Percentiles rank a stretch among this genome's conserved stretches.
Conservation (phyloP, 2,329 filamentous ascomycete species). For the Emydomyces testavorans region DNA sequence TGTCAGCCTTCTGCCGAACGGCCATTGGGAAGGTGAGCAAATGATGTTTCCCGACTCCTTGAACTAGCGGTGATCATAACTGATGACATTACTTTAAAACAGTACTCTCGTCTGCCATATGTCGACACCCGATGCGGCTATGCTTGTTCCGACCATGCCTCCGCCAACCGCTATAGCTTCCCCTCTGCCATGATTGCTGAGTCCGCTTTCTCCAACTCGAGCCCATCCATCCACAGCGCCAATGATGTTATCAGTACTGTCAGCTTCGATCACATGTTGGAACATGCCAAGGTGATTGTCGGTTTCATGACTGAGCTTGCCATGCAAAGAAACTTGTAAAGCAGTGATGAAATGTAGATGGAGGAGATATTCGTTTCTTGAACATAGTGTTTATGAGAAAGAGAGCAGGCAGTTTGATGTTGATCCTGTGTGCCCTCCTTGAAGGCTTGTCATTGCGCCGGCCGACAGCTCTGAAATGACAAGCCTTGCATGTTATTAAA, state of each 20-base stretch:
- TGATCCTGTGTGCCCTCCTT: not conserved
- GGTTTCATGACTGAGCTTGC: conserved; percentile 75
- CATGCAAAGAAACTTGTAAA: conserved; percentile 32
- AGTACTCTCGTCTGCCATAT: conserved; percentile 82
- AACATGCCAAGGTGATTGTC: conserved; percentile 76
- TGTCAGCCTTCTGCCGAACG: conserved; percentile 85
- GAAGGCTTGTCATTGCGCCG: not conserved
- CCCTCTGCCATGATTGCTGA: conserved; percentile 55
- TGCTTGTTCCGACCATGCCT: conserved; percentile 62
- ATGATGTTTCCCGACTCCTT: not conserved
- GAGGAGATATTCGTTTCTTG: not conserved
- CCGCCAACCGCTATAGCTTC: conserved; percentile 54
- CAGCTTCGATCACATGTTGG: conserved; percentile 80
- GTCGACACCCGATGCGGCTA: conserved; percentile 83
- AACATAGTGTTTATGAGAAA: conserved; percentile 9
- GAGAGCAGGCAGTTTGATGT: not conserved
- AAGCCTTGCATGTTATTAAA: too few relatives aligned
- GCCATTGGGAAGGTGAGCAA: conserved; percentile 55
- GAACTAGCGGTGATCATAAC: not conserved
- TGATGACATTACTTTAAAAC: not conserved
- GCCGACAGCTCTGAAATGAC: too few relatives aligned
- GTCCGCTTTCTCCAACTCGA: conserved; percentile 47
- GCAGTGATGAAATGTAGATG: too few relatives aligned
- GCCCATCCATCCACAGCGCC: conserved; percentile 62
- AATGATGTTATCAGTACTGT: conserved; percentile 60